Conservation (phyloP, 805 yeast genomes). For the Limtongozyma cylindracea region DNA sequence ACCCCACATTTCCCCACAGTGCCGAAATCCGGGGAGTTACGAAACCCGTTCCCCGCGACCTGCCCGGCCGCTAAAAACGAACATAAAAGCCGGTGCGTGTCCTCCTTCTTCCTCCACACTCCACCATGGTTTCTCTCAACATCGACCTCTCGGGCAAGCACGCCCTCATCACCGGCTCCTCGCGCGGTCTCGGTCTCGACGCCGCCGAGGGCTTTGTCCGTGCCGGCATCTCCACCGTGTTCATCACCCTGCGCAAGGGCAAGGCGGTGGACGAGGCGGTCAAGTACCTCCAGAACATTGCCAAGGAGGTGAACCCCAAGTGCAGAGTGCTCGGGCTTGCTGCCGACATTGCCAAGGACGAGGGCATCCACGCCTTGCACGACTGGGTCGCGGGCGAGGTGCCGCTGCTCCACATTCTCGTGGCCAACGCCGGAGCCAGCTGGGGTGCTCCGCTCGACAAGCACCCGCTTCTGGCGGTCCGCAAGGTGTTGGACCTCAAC, state of each 20-base stretch:
- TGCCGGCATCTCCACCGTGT: conserved; percentile 36
- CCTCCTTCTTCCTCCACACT: no score
- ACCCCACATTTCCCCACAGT: no score
- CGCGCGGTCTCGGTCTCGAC: conserved; percentile 48
- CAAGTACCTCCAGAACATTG: conserved; percentile 10
- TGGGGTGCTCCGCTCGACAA: conserved; percentile 45
- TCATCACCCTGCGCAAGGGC: conserved; percentile 37
- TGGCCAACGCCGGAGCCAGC: conserved; percentile 61
- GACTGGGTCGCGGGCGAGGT: conserved; percentile 14
- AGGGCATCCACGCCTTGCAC: conserved; percentile 18
- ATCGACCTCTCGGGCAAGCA: conserved; percentile 29
- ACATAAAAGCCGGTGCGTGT: no score
- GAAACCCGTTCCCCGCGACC: no score
- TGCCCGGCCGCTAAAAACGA: no score
- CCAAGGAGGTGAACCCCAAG: conserved; percentile 9
- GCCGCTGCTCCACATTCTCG: conserved; percentile 27
- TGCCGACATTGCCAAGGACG: conserved; percentile 25
- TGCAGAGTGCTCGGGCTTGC: conserved; percentile 18
- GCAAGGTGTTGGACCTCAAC: conserved; percentile 37
- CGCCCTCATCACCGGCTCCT: conserved; percentile 51
- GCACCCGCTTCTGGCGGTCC: conserved; percentile 36
- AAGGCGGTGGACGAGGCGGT: conserved; percentile 37
- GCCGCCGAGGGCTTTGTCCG: conserved; percentile 38
- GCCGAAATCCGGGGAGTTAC: no score
- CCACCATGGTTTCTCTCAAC: no score